A percentile compares a stretch with the other conserved stretches of the same genome.
phyloP scores from a whole-genome alignment of 306 rosid genomes.

The Cucurbita pepo region DNA sequence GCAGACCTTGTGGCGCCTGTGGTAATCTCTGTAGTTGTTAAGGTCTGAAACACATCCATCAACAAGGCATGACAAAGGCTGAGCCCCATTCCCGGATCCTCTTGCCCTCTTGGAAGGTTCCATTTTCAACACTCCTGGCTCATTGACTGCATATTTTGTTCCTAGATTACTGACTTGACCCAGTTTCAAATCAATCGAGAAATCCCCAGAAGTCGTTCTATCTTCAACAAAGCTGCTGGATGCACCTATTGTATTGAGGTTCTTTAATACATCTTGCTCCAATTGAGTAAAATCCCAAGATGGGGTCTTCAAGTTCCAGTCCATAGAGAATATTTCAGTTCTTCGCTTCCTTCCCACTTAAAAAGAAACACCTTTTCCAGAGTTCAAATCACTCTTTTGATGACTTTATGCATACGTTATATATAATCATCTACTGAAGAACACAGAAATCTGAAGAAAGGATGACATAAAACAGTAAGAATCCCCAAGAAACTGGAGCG shows the following conservation, averaged over 20 bases:
- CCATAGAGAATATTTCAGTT: constrained; percentile 40
- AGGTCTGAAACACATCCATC: constrained; percentile 87
- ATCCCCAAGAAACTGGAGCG: background rate
- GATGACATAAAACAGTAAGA: background rate
- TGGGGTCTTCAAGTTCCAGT: constrained; percentile 72
- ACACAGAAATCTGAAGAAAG: background rate
- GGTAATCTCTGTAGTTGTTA: constrained; percentile 68
- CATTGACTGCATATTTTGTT: constrained; percentile 21
- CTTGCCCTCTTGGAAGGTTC: constrained; percentile 77
- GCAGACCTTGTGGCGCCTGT: constrained; percentile 95
- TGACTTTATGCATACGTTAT: background rate
- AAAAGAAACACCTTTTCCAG: background rate
- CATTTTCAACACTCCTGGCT: constrained; percentile 15
- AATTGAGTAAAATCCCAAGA: constrained; percentile 72
- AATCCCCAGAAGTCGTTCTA: constrained; percentile 30
- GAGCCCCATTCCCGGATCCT: constrained; percentile 40
- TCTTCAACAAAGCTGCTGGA: constrained; percentile 41
- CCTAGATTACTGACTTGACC: constrained; percentile 51
- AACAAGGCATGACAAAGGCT: constrained; percentile 67
- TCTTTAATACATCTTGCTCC: constrained; percentile 33
- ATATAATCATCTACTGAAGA: background rate
- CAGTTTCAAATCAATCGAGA: constrained; percentile 85
- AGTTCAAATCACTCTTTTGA: background rate
- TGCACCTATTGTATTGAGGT: constrained; percentile 35
- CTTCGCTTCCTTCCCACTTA: background rate